These are phyloP conservation scores for Candida quercuum DNA, from an alignment of 805 yeast species.

Conservation along the genomic window DNA sequence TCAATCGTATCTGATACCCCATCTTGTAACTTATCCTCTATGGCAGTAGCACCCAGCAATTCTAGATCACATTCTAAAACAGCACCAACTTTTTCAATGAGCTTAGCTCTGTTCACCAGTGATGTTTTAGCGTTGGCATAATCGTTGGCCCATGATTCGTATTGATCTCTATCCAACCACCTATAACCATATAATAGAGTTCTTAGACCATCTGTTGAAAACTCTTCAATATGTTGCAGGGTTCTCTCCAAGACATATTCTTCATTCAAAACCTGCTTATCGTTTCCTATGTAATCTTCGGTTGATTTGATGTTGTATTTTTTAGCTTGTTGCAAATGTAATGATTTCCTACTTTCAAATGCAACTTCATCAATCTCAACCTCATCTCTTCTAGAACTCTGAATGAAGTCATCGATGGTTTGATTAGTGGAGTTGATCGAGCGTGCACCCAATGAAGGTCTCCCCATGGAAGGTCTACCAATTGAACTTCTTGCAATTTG, in stretches of 20 bases:
- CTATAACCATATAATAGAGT: constrained; percentile 80
- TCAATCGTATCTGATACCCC: constrained; percentile 98
- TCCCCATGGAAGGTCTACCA: background rate
- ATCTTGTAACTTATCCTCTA: constrained; percentile 91
- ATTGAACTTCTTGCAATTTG: constrained; percentile 17
- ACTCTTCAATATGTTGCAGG: constrained; percentile 85
- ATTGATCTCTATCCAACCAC: constrained; percentile 58
- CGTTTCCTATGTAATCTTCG: constrained; percentile 41
- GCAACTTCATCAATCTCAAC: constrained; percentile 51
- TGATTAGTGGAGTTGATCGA: constrained; percentile 22
- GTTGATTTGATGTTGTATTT: constrained; percentile 35
- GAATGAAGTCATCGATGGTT: constrained; percentile 47
- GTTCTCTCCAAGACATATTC: constrained; percentile 79
- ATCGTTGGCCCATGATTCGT: constrained; percentile 57
- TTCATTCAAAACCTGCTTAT: constrained; percentile 59
- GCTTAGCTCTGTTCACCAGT: constrained; percentile 55
- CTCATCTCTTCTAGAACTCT: constrained; percentile 37
- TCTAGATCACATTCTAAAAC: constrained; percentile 63
- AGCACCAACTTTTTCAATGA: constrained; percentile 70
- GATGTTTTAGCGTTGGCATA: constrained; percentile 78
- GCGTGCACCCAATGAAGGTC: constrained; percentile 25
- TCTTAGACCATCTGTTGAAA: constrained; percentile 91
- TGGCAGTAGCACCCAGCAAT: constrained; percentile 89
- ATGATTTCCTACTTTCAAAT: constrained; percentile 46
- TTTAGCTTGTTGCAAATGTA: constrained; percentile 53